Evolutionary conservation across 176 grass and related monocot genomes (phyloP), one percentile per base, ranked within the genome.

Genomic region (Cenchrus purpureus): DNA sequence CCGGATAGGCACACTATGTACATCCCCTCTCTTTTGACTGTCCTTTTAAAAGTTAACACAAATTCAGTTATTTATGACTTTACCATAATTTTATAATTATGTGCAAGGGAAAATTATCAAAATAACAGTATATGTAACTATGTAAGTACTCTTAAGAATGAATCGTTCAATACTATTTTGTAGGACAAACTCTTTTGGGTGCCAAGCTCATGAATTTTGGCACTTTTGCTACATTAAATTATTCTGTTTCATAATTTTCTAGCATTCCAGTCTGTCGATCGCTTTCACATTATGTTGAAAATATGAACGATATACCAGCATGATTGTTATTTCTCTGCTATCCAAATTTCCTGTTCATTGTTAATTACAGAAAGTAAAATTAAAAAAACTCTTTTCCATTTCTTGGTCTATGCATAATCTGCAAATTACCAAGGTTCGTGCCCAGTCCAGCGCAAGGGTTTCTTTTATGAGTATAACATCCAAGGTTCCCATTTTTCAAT

Each of bases 361-460:
- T 10, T 74, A 74, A 53, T 74, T 17, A 74, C 3, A 53, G 0
- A 1, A 57, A 57, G 52, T 32, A 74, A 70, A 3, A 46, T 8
- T 8, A 46, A 55, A 29, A 73, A 15, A 34, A 13, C 10, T 72
- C 6, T 4, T 42, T 85, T 60, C 10, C 67, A 62, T 71, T 70
- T 7, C 50, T 1, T 65, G 46, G 58, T 65, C 10, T 34, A 22
- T 57, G 58, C 58, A 80, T 87, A 48, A 66, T 34, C 34, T 78
- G 16, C 44, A 84, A 79, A 84, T 49, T 7, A 88, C 40, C 29
- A 72, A 73, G 48, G 5, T 79, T 80, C 20, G 3, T 84, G 19
- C 28, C 48, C 32, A 71, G 17, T 79, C n/a, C 57, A 19, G 31
- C 16, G 22, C 66, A 79, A 73, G 48, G 57, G 66, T 80, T 44